Evolutionary conservation across 805 yeast species (phyloP).

Genomic region (Cyberlindnera amylophila): DNA sequence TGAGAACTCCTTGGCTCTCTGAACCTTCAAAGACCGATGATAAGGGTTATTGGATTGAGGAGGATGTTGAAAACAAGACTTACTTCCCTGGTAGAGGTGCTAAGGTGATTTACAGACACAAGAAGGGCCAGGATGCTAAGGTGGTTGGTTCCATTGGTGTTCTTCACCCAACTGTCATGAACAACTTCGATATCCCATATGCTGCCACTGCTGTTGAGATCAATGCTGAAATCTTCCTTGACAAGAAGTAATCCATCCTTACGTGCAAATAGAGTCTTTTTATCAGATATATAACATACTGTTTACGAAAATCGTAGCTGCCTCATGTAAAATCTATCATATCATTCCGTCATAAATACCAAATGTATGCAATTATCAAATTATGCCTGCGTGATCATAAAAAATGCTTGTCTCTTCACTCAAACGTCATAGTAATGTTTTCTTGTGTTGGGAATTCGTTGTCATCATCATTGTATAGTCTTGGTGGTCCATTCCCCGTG

Average conservation of each 20-base stretch:
- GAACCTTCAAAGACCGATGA: slow-evolving; percentile 39
- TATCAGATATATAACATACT: background rate
- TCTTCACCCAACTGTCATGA: slow-evolving; percentile 90
- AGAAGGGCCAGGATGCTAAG: slow-evolving; percentile 51
- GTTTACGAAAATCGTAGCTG: background rate
- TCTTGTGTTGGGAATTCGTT: slow-evolving; percentile 18
- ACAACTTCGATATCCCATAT: slow-evolving; percentile 82
- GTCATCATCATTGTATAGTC: too few species aligned
- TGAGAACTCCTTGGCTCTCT: slow-evolving; percentile 82
- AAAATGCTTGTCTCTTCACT: too few species aligned
- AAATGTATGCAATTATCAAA: too few species aligned
- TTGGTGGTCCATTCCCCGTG: too few species aligned
- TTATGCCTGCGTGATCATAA: too few species aligned
- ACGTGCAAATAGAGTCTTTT: too few species aligned
- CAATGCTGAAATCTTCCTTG: slow-evolving; percentile 83
- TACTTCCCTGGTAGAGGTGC: slow-evolving; percentile 99
- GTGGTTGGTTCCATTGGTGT: slow-evolving; percentile 87
- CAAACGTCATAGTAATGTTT: slow-evolving; percentile 25
- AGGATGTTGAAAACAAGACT: slow-evolving; percentile 60
- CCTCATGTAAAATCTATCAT: background rate
- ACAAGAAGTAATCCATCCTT: slow-evolving; percentile 2
- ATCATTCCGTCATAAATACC: background rate
- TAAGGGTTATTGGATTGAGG: slow-evolving; percentile 87
- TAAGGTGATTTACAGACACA: slow-evolving; percentile 67
- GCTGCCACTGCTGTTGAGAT: slow-evolving; percentile 92